These are phyloP conservation scores for Colletotrichum shisoi DNA, from an alignment of 2,329 filamentous ascomycete genomes.

Conservation along the genomic window DNA sequence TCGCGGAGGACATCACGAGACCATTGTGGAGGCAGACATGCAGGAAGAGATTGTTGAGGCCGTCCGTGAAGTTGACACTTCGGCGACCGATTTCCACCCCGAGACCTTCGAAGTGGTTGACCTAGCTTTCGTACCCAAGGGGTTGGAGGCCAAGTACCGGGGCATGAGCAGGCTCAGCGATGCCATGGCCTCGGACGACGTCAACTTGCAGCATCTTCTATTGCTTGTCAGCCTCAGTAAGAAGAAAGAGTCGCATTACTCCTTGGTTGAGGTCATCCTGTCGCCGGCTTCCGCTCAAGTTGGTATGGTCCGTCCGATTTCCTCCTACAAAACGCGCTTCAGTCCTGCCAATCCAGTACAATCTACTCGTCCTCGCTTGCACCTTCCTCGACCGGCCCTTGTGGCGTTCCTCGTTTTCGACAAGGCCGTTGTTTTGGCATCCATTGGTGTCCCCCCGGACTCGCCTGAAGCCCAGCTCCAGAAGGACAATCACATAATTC, in stretches of 20 bases:
- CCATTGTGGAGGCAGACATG: constrained; percentile 75
- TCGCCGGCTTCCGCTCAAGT: constrained; percentile 62
- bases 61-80: constrained; percentile 64
- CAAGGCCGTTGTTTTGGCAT: constrained; percentile 78
- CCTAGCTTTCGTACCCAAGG: constrained; percentile 72
- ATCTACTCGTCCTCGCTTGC: constrained; percentile 67
- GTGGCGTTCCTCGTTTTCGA: constrained; percentile 85
- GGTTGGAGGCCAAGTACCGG: constrained; percentile 59
- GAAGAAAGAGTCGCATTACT: constrained; percentile 68
- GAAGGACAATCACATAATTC: constrained; percentile 68
- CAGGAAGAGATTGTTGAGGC: constrained; percentile 69
- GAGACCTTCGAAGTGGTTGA: constrained; percentile 79
- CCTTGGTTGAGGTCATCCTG: constrained; percentile 75
- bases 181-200: constrained; percentile 59
- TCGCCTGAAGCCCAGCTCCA: constrained; percentile 80
- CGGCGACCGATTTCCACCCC: constrained; percentile 58
- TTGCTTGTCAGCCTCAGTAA: constrained; percentile 66
- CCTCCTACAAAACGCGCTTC: constrained; percentile 66
- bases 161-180: constrained; percentile 62
- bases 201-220: constrained; percentile 65
- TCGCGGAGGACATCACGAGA: constrained; percentile 82
- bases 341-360: constrained; percentile 53
- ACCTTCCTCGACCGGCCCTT: constrained; percentile 79
- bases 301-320: constrained; percentile 72
- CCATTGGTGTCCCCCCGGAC: constrained; percentile 71